Evolutionary conservation across 2,329 filamentous ascomycete species (phyloP), one percentile per base, ranked within the genome.

Genomic region (Lojkania enalia): DNA sequence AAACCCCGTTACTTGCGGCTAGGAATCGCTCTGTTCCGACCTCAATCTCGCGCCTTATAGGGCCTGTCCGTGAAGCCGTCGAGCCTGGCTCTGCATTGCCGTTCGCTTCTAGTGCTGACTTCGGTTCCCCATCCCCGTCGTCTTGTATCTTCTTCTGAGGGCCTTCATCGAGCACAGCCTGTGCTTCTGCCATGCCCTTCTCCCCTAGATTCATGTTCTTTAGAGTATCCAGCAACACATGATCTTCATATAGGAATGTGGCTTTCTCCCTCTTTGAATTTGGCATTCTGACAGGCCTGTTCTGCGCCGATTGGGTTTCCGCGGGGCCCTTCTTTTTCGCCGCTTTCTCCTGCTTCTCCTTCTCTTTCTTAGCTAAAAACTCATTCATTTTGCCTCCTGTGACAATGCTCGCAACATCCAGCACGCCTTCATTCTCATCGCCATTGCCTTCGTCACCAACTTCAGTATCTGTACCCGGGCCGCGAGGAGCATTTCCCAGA

Each of bases 391-490:
- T 87, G 21, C 88, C 88, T 56, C 84, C 87, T 1, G 87, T 87
- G 25, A 94, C 88, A 53, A 94, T 91, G 54, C 81, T 86, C n/a
- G 88, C 89, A 35, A 94, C 87, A 56, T 94, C 87, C 2, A 94
- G 75, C 6, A 91, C 87, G 18, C 88, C 88, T 46, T 92, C 88
- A 1, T 82, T 79, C 5, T 84, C 80, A 3, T 75, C 71, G 3
- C 71, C 72, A 33, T 70, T 72, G 39, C 70, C 69, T 39, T 80
- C 79, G 27, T 72, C 72, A 12, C 77, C 79, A 2, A 78, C 76
- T 47, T 82, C 76, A 1, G 79, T 81, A 14, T 76, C 77, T 3
- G 71, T 69, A 2, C 80, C 81, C 11, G 80, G 79, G 2, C 77
- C 78, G 39, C 77, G 68, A 13, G 79, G 78, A 14, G 69, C 69